These are phyloP conservation scores for Bassia scoparia DNA, from an alignment of 148 eudicot genomes.

Conservation along the genomic window DNA sequence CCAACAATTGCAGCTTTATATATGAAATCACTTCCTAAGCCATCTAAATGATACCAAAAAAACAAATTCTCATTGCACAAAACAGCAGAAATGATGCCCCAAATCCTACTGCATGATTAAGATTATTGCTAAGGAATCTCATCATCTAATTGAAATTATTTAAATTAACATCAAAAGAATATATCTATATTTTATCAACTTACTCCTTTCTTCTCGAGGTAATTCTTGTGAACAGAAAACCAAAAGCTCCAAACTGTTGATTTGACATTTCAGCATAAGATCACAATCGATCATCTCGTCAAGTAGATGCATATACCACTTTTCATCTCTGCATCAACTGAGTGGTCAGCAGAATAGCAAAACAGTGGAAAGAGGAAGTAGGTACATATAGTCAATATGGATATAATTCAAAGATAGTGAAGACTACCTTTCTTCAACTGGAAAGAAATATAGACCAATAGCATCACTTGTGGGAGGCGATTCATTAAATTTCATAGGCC, in stretches of 20 bases:
- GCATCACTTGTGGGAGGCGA: constrained; percentile 28
- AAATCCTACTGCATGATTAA: too few species aligned
- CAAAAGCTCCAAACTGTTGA: constrained; percentile 34
- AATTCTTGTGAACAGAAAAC: constrained; percentile 33
- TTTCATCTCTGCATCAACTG: constrained; percentile 32
- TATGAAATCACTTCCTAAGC: too few species aligned
- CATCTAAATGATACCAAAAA: too few species aligned
- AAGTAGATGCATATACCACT: constrained; percentile 20
- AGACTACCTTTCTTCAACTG: constrained; percentile 30
- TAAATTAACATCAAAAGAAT: too few species aligned
- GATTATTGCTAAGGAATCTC: not conserved
- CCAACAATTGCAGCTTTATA: too few species aligned
- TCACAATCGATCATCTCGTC: constrained; percentile 21
- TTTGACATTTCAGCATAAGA: constrained; percentile 27
- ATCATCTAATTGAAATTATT: not conserved
- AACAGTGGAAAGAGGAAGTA: not conserved
- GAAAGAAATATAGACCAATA: constrained; percentile 38
- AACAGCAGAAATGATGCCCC: too few species aligned
- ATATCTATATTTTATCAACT: constrained; percentile 9
- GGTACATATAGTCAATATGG: too few species aligned
- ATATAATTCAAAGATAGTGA: not conserved
- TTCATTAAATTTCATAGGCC: constrained; percentile 33
- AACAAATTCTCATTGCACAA: too few species aligned
- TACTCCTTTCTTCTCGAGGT: constrained; percentile 36
- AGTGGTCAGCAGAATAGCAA: not conserved